Conservation (phyloP, 2,329 filamentous ascomycete genomes). For the Ploettnerulaceae sp. region DNA sequence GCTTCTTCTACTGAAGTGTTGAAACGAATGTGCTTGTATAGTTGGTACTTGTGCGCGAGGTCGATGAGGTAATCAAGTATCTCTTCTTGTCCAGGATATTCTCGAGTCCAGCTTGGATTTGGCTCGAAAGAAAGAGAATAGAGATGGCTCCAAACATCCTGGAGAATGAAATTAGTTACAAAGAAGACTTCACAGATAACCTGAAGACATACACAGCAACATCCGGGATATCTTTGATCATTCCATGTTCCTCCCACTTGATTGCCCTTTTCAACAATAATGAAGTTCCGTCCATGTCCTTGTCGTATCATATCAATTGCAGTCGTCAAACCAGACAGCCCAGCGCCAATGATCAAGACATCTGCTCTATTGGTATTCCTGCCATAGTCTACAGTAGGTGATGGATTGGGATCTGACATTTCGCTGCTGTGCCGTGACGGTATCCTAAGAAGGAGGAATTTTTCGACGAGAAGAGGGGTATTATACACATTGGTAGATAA, state of each 20-base stretch:
- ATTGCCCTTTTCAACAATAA: slow-evolving; percentile 39
- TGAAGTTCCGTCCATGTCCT: slow-evolving; percentile 41
- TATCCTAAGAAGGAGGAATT: background rate
- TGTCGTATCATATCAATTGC: slow-evolving; percentile 40
- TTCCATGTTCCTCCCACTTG: slow-evolving; percentile 45
- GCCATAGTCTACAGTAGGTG: slow-evolving; percentile 17
- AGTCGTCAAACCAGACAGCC: slow-evolving; percentile 40
- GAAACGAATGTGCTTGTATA: slow-evolving; percentile 54
- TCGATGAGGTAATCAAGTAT: slow-evolving; percentile 50
- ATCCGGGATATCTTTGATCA: slow-evolving; percentile 53
- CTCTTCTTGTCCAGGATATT: slow-evolving; percentile 57
- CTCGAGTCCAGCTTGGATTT: slow-evolving; percentile 51
- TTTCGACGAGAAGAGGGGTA: too few relatives aligned
- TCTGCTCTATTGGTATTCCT: slow-evolving; percentile 19
- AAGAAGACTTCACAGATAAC: background rate
- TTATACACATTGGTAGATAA: background rate
- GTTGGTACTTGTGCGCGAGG: slow-evolving; percentile 48
- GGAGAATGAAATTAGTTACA: background rate
- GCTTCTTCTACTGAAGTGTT: slow-evolving; percentile 49
- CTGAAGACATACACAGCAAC: slow-evolving; percentile 44
- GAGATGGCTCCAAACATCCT: slow-evolving; percentile 45
- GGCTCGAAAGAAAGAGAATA: slow-evolving; percentile 57
- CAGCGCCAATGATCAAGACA: slow-evolving; percentile 39
- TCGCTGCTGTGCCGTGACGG: background rate
- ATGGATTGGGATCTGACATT: slow-evolving; percentile 18